Conservation (phyloP, 2,329 filamentous ascomycete species). For the Colletotrichum sp. region DNA sequence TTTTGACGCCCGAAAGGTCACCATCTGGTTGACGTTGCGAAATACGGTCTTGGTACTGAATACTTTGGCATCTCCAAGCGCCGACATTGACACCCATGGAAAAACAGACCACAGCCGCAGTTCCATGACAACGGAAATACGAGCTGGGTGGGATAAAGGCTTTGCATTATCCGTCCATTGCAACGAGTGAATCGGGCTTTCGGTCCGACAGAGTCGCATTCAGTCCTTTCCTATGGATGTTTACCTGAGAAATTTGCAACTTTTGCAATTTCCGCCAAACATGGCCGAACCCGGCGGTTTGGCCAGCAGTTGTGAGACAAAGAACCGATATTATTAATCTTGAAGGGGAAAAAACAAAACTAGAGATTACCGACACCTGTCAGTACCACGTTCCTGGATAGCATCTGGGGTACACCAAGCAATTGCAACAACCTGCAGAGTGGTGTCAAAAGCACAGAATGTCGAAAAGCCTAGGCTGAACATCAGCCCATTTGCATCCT, state of each 20-base stretch:
- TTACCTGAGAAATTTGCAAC: background rate
- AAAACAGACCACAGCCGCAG: background rate
- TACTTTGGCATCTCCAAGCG: background rate
- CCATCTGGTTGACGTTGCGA: background rate
- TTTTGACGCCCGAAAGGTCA: background rate
- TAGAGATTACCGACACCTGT: background rate
- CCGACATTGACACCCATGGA: background rate
- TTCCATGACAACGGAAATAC: background rate
- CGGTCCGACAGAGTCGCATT: background rate
- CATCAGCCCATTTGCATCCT: conserved; percentile 10
- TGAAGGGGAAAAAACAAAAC: background rate
- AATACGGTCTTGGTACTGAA: background rate
- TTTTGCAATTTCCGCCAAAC: background rate
- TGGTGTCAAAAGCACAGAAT: background rate
- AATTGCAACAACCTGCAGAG: background rate
- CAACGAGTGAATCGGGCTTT: background rate
- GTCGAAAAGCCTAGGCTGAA: background rate
- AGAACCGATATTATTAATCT: background rate
- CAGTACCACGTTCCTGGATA: background rate
- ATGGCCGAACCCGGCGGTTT: background rate
- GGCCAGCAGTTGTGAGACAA: background rate
- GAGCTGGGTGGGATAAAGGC: background rate
- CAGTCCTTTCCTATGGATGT: background rate
- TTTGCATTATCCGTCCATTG: background rate
- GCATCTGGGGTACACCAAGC: background rate